These are phyloP conservation scores for Emericellopsis atlantica DNA, from an alignment of 2,329 filamentous ascomycete species.

Conservation along the genomic window DNA sequence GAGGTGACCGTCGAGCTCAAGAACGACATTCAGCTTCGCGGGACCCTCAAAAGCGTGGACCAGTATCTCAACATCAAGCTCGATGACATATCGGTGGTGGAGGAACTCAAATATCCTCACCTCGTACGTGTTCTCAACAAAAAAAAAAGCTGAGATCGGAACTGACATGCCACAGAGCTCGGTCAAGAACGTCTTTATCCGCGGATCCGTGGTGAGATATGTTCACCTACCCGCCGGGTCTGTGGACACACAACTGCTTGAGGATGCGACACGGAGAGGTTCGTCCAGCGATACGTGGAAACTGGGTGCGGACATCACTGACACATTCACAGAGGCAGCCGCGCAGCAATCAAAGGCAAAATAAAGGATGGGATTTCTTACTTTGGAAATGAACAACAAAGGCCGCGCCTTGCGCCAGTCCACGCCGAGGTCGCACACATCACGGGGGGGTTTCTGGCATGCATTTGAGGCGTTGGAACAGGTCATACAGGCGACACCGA, in stretches of 20 bases:
- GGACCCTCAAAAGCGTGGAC: conserved; percentile 91
- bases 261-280: conserved; percentile 87
- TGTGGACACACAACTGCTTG: conserved; percentile 75
- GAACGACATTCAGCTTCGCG: conserved; percentile 95
- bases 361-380: conserved; percentile 13
- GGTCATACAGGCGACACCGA: neutral
- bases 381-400: neutral
- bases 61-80: conserved; percentile 99
- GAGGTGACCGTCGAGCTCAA: conserved; percentile 98
- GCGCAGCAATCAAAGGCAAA: conserved; percentile 45
- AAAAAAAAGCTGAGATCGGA: neutral
- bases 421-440: neutral
- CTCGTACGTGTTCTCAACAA: conserved; percentile 39
- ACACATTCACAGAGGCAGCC: conserved; percentile 33
- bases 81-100: conserved; percentile 84
- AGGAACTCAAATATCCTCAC: conserved; percentile 91
- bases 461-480: neutral
- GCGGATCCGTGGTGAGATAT: conserved; percentile 85
- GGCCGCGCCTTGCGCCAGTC: neutral
- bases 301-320: neutral
- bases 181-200: conserved; percentile 93
- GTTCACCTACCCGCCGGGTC: conserved; percentile 74
- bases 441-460: too few species aligned
- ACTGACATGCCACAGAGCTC: conserved; percentile 35
- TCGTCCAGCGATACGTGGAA: conserved; percentile 10